phyloP scores from a whole-genome alignment of 176 grass and related monocot genomes.

The Avena eriantha region DNA sequence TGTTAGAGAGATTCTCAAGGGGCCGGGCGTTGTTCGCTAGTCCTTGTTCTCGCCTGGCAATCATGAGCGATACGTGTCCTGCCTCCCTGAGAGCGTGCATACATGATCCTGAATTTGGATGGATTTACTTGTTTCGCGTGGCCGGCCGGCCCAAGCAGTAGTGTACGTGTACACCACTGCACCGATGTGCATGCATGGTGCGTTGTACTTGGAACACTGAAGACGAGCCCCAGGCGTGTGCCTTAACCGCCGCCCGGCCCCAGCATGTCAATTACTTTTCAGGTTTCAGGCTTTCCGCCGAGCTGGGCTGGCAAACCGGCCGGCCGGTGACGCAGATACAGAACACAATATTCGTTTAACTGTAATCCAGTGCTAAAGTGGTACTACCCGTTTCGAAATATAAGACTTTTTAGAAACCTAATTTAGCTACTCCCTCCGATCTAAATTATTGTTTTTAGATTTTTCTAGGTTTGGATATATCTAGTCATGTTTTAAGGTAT shows the following conservation, averaged over 20 bases:
- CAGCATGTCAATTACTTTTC: neutral
- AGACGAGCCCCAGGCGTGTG: neutral
- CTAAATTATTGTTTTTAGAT: too few species aligned
- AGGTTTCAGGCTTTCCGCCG: neutral
- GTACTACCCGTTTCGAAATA: too few species aligned
- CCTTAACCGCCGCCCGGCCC: neutral
- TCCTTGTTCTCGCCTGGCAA: constrained; percentile 14
- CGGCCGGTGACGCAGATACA: neutral
- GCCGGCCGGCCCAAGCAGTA: neutral
- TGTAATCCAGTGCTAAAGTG: too few species aligned
- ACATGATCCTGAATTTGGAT: neutral
- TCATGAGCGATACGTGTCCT: neutral
- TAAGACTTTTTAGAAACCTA: too few species aligned
- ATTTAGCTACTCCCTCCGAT: too few species aligned
- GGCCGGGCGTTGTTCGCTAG: constrained; percentile 20
- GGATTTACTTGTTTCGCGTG: neutral
- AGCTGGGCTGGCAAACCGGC: too few species aligned
- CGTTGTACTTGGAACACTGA: constrained; percentile 2
- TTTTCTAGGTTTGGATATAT: too few species aligned
- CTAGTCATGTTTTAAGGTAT: too few species aligned
- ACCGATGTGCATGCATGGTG: neutral
- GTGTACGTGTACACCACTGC: neutral
- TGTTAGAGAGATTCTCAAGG: neutral
- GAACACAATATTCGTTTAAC: too few species aligned
- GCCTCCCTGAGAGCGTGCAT: neutral